These are phyloP conservation scores for Pichia sp. DNA, from an alignment of 1,139 yeast genomes.

Conservation along the genomic window DNA sequence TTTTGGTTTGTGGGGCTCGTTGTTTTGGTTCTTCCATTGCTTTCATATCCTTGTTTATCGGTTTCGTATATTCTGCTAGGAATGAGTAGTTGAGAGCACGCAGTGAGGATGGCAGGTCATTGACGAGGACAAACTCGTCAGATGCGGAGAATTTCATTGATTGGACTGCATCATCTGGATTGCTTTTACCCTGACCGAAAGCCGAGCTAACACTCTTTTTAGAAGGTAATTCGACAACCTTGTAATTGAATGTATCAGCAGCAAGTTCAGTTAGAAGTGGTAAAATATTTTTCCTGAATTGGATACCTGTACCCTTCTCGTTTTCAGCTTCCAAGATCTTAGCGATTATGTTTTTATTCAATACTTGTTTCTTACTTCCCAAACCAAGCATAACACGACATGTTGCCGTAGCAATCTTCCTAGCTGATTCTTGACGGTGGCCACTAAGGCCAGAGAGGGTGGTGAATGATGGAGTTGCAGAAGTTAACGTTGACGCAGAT, in stretches of 20 bases:
- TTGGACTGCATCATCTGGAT: background rate
- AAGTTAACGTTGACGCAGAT: no score
- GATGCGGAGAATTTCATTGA: slow-evolving; percentile 1
- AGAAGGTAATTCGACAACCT: slow-evolving; percentile 21
- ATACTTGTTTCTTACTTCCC: slow-evolving; percentile 21
- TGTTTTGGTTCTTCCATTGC: slow-evolving; percentile 5
- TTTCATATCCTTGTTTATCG: slow-evolving; percentile 11
- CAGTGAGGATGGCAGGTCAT: slow-evolving; percentile 15
- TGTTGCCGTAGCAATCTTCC: slow-evolving; percentile 19
- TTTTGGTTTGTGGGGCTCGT: background rate
- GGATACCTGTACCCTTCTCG: slow-evolving; percentile 21
- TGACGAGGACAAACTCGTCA: slow-evolving; percentile 23
- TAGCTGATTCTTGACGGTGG: no score
- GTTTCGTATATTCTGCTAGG: slow-evolving; percentile 11
- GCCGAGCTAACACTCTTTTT: slow-evolving; percentile 1
- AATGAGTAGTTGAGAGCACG: slow-evolving; percentile 19
- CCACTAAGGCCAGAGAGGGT: no score
- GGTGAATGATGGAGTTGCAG: no score
- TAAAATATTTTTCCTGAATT: slow-evolving; percentile 20
- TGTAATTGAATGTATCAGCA: slow-evolving; percentile 18
- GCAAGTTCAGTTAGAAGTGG: slow-evolving; percentile 12
- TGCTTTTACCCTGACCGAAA: no score
- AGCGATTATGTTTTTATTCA: slow-evolving; percentile 21
- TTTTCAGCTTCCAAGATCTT: slow-evolving; percentile 24
- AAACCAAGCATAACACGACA: slow-evolving; percentile 21